Conservation (phyloP, 129 eudicot genomes). For the Smallanthus sonchifolius region DNA sequence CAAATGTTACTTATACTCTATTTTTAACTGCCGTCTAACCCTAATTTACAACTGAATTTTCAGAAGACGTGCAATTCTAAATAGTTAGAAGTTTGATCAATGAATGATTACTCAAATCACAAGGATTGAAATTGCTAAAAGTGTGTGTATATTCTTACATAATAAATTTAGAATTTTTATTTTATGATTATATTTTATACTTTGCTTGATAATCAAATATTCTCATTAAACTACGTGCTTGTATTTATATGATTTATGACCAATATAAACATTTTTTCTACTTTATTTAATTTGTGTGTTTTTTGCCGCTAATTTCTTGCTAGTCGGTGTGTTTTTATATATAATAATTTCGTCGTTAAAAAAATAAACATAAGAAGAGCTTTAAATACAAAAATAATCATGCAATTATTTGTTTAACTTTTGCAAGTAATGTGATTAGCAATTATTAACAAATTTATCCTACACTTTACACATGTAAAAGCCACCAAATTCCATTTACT, state of each 20-base stretch:
- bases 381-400: neutral
- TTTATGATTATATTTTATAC: neutral
- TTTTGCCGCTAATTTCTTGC: too few relatives aligned
- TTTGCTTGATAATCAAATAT: neutral
- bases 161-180: too few relatives aligned
- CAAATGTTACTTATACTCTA: too few relatives aligned
- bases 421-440: slow-evolving; percentile 17
- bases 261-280: neutral
- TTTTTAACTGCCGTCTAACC: too few relatives aligned
- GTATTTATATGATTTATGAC: neutral
- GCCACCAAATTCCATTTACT: neutral
- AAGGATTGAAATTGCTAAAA: too few relatives aligned
- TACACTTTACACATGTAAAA: slow-evolving; percentile 24
- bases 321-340: too few relatives aligned
- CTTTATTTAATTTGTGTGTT: neutral
- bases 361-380: neutral
- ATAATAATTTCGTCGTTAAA: too few relatives aligned
- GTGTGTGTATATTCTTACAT: too few relatives aligned
- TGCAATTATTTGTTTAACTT: neutral
- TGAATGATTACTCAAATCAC: too few relatives aligned
- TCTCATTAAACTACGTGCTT: neutral
- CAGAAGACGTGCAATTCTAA: too few relatives aligned
- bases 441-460: slow-evolving; percentile 11
- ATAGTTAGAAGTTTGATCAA: too few relatives aligned
- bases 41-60: too few relatives aligned